Conservation (phyloP, 2,329 filamentous ascomycete species). For the Grosmannia clavigera region DNA sequence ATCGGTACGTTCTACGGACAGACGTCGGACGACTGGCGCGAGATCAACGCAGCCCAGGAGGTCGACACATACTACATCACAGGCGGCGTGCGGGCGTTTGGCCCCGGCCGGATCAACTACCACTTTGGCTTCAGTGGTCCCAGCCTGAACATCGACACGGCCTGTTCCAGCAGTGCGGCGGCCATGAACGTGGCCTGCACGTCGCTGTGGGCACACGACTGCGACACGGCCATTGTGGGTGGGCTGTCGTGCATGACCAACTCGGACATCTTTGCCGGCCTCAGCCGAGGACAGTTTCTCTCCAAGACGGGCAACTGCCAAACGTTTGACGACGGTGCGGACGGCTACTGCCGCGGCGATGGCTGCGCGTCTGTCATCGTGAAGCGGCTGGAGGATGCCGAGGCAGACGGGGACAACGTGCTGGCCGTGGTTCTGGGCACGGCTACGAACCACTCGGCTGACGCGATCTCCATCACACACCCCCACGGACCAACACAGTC, state of each 20-base stretch:
- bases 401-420: constrained; percentile 63
- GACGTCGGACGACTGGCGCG: constrained; percentile 63
- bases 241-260: constrained; percentile 72
- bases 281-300: constrained; percentile 65
- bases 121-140: constrained; percentile 65
- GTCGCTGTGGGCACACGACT: constrained; percentile 60
- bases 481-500: constrained; percentile 70
- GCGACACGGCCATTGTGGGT: constrained; percentile 67
- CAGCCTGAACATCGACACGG: constrained; percentile 61
- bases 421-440: constrained; percentile 65
- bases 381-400: constrained; percentile 68
- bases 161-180: constrained; percentile 60
- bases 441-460: constrained; percentile 70
- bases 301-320: constrained; percentile 62
- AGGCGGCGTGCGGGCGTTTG: constrained; percentile 27
- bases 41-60: constrained; percentile 58
- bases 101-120: constrained; percentile 53
- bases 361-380: constrained; percentile 40
- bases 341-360: constrained; percentile 49
- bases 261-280: constrained; percentile 62
- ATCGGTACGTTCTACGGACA: constrained; percentile 64
- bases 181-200: constrained; percentile 64
- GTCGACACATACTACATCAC: constrained; percentile 45
- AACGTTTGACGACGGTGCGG: constrained; percentile 30
- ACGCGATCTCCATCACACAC: constrained; percentile 72